These are phyloP conservation scores for Irpex sp. DNA, from an alignment of 1,284 basidiomycete genomes.

Conservation along the genomic window DNA sequence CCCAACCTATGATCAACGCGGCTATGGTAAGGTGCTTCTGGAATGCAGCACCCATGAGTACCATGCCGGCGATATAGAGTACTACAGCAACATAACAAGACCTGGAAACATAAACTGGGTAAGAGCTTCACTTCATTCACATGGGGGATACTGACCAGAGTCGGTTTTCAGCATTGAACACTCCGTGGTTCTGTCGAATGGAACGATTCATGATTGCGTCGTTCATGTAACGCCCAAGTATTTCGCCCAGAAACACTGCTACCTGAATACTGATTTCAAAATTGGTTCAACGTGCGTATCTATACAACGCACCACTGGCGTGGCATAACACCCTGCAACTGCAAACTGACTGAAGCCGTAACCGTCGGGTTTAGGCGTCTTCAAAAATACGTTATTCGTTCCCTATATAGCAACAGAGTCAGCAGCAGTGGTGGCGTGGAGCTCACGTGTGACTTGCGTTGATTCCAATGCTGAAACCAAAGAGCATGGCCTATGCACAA, in stretches of 20 bases:
- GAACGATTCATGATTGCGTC: constrained; percentile 61
- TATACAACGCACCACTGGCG: constrained; percentile 49
- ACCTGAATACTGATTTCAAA: constrained; percentile 33
- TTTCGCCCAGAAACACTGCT: constrained; percentile 63
- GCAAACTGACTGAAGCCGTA: constrained; percentile 53
- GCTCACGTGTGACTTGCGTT: constrained; percentile 43
- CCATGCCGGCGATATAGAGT: constrained; percentile 60
- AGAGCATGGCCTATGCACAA: constrained; percentile 45
- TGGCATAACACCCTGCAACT: constrained; percentile 57
- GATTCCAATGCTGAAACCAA: constrained; percentile 70
- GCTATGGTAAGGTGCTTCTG: constrained; percentile 53
- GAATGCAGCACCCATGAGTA: constrained; percentile 55
- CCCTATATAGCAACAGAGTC: constrained; percentile 33
- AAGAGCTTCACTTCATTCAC: neutral
- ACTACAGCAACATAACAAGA: constrained; percentile 61
- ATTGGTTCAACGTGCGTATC: neutral
- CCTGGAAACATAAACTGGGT: constrained; percentile 32
- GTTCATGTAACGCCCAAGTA: constrained; percentile 63
- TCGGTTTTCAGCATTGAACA: constrained; percentile 69
- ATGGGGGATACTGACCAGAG: constrained; percentile 45
- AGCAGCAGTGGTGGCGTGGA: neutral
- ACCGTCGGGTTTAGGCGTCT: constrained; percentile 51
- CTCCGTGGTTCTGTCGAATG: constrained; percentile 59
- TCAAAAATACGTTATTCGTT: constrained; percentile 69
- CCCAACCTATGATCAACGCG: constrained; percentile 66